Conservation (phyloP, 371 early-diverging fungal species). For the Umbelopsis sp. region DNA sequence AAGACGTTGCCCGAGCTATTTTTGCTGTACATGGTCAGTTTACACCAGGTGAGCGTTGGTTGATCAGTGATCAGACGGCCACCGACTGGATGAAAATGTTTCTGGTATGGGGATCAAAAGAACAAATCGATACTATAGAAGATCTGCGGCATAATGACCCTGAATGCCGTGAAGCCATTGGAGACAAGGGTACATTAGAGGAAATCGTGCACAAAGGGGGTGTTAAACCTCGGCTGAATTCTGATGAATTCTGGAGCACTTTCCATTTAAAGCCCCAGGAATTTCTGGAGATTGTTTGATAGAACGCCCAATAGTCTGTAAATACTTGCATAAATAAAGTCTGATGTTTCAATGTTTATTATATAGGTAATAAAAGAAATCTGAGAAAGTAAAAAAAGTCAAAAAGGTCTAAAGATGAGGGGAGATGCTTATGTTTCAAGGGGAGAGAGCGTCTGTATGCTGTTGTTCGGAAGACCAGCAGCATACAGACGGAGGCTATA, state of each 20-base stretch:
- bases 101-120: slow-evolving; percentile 39
- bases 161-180: slow-evolving; percentile 27
- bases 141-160: slow-evolving; percentile 33
- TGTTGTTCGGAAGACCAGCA: not conserved
- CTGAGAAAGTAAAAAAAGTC: not conserved
- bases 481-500: not conserved
- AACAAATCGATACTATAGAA: slow-evolving; percentile 34
- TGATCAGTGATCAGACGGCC: slow-evolving; percentile 44
- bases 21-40: slow-evolving; percentile 39
- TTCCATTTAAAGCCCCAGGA: slow-evolving; percentile 38
- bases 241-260: slow-evolving; percentile 51
- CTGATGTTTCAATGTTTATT: not conserved
- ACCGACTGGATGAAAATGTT: slow-evolving; percentile 50
- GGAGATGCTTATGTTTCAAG: not conserved
- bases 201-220: slow-evolving; percentile 33
- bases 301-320: not conserved
- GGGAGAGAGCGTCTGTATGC: not conserved
- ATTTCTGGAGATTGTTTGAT: slow-evolving; percentile 31
- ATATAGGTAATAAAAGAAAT: not conserved
- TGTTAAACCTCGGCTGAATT: slow-evolving; percentile 40
- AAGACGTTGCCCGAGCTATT: slow-evolving; percentile 48
- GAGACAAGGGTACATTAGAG: slow-evolving; percentile 33
- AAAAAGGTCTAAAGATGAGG: not conserved
- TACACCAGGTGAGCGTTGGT: slow-evolving; percentile 40
- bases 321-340: not conserved